Base-by-base conservation (phyloP, 495 filamentous ascomycete genomes). In the Massariosphaeria phaeospora region DNA sequence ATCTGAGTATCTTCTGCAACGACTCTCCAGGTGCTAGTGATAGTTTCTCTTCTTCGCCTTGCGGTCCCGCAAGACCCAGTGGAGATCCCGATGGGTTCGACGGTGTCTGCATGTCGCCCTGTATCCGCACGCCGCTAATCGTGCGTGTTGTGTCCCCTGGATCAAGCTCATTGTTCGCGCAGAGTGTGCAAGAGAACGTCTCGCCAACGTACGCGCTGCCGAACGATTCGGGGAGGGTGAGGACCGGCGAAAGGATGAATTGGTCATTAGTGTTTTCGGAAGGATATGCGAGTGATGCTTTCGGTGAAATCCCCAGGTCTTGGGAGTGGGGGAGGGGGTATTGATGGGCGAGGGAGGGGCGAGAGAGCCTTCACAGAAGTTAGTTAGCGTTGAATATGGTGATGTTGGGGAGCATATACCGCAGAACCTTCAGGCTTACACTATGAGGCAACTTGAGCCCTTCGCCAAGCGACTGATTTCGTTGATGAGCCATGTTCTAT, bases 181-280 rank as follows among this genome's bases (percentile, higher is more conserved):
- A 95, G 20, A 98, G 79, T 1, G 91, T 93, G 72, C 93, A 98
- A 43, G 81, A 81, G 69, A 98, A 98, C 1, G 86, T 89, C 73
- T 97, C 91, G 52, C 93, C 93, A 35, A 97, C 91, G 59, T 96
- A 96, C 43, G 91, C 89, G 9, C 87, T 88, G 47, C 90, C 93
- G 67, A 98, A 97, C 3, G 89, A 81, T 1, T 89, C 86, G 5
- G 93, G 93, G 2, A 97, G 82, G n/a, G 87, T 95, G 59, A 96
- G 78, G 40, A 83, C 72, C 30, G 85, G 80, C 21, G 75, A 77
- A 54, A 86, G 70, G 26, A 79, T 79, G 56, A 85, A 86, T 26
- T 72, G 69, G 31, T 73, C 70, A 48, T 77, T 69, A 20, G 66
- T 64, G 11, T 72, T 64, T 12, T 68, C 65, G 2, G 76, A 77